These are phyloP conservation scores for Penicillium crustosum DNA, from an alignment of 2,329 filamentous ascomycete genomes.

Conservation along the genomic window DNA sequence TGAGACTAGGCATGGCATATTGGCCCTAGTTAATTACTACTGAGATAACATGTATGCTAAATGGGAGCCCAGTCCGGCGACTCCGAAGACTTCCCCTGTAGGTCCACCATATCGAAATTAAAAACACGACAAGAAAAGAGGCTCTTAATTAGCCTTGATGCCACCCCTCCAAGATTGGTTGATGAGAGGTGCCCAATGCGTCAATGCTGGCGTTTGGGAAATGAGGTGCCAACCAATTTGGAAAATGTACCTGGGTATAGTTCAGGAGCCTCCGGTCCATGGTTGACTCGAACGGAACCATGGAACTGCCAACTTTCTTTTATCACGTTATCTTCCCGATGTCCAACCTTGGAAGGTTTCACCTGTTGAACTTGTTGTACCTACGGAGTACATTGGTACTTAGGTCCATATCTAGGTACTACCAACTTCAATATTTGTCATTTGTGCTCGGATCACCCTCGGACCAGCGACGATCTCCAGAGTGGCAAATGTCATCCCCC, in stretches of 20 bases:
- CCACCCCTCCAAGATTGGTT: background rate
- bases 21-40: too few species aligned
- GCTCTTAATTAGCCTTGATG: background rate
- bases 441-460: conserved; percentile 5
- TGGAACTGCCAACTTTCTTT: background rate
- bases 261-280: background rate
- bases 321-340: background rate
- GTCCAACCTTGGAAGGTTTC: too few species aligned
- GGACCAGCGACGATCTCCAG: background rate
- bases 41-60: background rate
- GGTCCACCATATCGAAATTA: conserved; percentile 1
- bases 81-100: conserved; percentile 11
- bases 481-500: conserved; percentile 5
- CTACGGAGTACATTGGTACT: too few species aligned
- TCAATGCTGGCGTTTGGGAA: background rate
- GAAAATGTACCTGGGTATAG: background rate
- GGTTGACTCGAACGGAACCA: background rate
- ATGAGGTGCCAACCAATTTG: background rate
- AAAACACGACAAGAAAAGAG: background rate
- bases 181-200: background rate
- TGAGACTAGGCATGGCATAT: background rate
- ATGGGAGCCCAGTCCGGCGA: conserved; percentile 8
- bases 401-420: background rate
- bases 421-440: background rate
- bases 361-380: too few species aligned